These are phyloP conservation scores for Mycena citricolor DNA, from an alignment of 1,284 basidiomycete species.

Conservation along the genomic window DNA sequence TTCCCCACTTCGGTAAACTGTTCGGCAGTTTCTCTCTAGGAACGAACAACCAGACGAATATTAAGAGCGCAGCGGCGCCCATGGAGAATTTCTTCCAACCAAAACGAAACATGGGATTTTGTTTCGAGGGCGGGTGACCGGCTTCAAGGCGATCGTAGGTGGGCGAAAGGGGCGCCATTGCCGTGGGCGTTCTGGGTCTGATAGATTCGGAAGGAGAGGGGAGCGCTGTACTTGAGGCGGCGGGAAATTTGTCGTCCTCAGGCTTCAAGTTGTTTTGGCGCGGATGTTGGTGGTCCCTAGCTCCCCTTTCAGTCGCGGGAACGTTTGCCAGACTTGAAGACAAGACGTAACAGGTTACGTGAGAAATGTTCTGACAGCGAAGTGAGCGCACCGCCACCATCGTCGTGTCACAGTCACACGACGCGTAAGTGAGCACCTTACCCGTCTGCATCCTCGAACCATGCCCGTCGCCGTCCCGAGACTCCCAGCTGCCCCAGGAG, in stretches of 20 bases:
- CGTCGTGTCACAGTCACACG: too few relatives aligned
- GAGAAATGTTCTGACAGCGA: too few relatives aligned
- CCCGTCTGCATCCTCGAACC: constrained; percentile 17
- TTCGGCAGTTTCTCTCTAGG: constrained; percentile 5
- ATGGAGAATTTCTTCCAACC: constrained; percentile 20
- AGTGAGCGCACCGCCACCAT: too few relatives aligned
- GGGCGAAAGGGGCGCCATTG: constrained; percentile 15
- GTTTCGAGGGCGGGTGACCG: constrained; percentile 4
- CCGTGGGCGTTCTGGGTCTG: background rate
- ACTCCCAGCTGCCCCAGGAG: constrained; percentile 51
- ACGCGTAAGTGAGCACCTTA: constrained; percentile 20
- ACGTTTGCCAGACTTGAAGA: too few relatives aligned
- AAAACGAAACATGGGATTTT: constrained; percentile 5
- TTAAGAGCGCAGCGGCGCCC: constrained; percentile 12
- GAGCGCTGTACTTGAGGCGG: too few relatives aligned
- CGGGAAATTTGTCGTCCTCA: too few relatives aligned
- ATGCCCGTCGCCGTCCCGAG: constrained; percentile 53
- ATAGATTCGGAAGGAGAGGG: too few relatives aligned
- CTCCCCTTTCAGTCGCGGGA: too few relatives aligned
- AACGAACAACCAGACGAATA: constrained; percentile 20
- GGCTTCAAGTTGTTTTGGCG: too few relatives aligned
- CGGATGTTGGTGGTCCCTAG: too few relatives aligned
- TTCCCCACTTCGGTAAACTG: background rate
- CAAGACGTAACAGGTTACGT: too few relatives aligned
- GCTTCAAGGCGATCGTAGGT: constrained; percentile 21